Base-by-base conservation (phyloP, 73 alveolate genomes). In the Urostyla sp. region DNA sequence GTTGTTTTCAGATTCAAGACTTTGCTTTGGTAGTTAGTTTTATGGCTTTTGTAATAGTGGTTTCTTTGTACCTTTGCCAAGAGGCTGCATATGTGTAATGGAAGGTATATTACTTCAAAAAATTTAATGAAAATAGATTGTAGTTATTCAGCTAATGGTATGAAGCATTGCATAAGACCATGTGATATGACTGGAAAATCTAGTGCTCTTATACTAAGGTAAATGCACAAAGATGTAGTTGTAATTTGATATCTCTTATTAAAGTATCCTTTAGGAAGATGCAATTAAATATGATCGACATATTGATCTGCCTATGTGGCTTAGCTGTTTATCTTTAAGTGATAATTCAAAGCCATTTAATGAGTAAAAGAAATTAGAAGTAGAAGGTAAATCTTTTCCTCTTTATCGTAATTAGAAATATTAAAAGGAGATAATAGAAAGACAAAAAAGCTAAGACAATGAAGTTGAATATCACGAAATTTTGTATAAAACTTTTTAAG, bases 101-200 rank as follows among this genome's bases (percentile, higher is more conserved):
- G 94, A 90, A 72, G 96, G 90, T 67, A 90, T 90, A 4, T 72
- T 91, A n/a, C n/a, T n/a, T n/a, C n/a, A n/a, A n/a, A n/a, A n/a
- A n/a, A n/a, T n/a, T n/a, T n/a, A n/a, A n/a, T n/a, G n/a, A n/a
- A n/a, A n/a, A n/a, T n/a, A n/a, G n/a, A n/a, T n/a, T n/a, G n/a
- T n/a, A n/a, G n/a, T n/a, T 93, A 90, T 75, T 91, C 98, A 6
- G 96, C 98, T 4, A 93, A 93, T 75, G 95, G 95, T 8, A 91
- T 91, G 6, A 93, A 93, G 72, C 98, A 93, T 90, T 93, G 98
- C 54, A 93, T 93, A 15, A 80, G 98, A 74, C 98, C 98, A 6
- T 86, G 95, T 44, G 98, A 93, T 56, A 89, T 93, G 96, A 74
- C 96, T 21, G 98, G 98, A 44, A 93, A 91, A 81, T 87, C 94